Evolutionary conservation across 1,284 basidiomycete species (phyloP).

Genomic region (Papiliotrema fonsecae): DNA sequence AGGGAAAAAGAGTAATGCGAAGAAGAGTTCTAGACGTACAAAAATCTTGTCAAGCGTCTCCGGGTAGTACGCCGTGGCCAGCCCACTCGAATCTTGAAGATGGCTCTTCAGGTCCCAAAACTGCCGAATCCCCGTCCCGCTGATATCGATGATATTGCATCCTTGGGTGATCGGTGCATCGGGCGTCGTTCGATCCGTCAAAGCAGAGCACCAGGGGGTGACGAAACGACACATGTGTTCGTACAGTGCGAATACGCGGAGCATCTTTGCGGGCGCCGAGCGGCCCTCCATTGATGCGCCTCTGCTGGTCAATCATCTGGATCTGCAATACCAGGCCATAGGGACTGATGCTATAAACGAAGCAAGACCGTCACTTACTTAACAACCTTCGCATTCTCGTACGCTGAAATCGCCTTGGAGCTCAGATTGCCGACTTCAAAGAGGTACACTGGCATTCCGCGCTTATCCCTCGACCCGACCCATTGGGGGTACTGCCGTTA

Average conservation of each 20-base stretch:
- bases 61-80: slow-evolving; percentile 17
- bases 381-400: slow-evolving; percentile 10
- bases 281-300: not conserved
- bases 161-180: slow-evolving; percentile 13
- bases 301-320: not conserved
- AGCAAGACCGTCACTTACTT: slow-evolving; percentile 7
- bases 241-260: slow-evolving; percentile 15
- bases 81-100: slow-evolving; percentile 15
- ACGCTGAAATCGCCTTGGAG: slow-evolving; percentile 8
- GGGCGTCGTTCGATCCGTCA: slow-evolving; percentile 8
- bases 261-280: slow-evolving; percentile 9
- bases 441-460: slow-evolving; percentile 18
- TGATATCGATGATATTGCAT: slow-evolving; percentile 20
- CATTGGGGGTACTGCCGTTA: slow-evolving; percentile 18
- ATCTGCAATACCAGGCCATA: not conserved
- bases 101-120: slow-evolving; percentile 19
- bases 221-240: slow-evolving; percentile 16
- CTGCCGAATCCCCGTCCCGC: slow-evolving; percentile 12
- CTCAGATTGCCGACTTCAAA: slow-evolving; percentile 12
- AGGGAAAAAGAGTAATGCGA: not conserved
- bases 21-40: slow-evolving; percentile 4
- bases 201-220: slow-evolving; percentile 11
- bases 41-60: slow-evolving; percentile 21
- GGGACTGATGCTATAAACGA: not conserved
- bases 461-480: slow-evolving; percentile 15